phyloP scores from a whole-genome alignment of 305 asterid genomes.

The Euphrasia arctica region DNA sequence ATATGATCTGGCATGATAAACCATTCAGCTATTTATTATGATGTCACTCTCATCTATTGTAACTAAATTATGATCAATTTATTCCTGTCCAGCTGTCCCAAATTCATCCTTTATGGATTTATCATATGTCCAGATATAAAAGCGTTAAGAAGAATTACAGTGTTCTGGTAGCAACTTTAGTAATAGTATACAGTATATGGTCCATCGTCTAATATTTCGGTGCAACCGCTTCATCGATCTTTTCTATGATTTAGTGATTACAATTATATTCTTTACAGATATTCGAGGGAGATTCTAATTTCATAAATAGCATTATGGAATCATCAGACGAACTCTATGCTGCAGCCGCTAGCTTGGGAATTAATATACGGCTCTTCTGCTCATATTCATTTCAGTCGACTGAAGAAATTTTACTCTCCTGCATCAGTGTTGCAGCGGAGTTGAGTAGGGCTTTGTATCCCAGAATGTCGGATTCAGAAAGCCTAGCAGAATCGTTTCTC shows the following conservation, averaged over 20 bases:
- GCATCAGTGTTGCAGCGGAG: constrained; percentile 60
- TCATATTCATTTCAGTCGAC: constrained; percentile 85
- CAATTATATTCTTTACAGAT: constrained; percentile 49
- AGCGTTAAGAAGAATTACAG: constrained; percentile 18
- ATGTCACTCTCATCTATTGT: constrained; percentile 17
- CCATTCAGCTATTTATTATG: constrained; percentile 17
- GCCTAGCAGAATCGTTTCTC: constrained; percentile 89
- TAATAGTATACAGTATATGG: constrained; percentile 7
- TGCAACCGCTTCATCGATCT: constrained; percentile 17
- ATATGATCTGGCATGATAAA: constrained; percentile 13
- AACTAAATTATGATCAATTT: constrained; percentile 2
- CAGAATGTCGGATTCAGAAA: constrained; percentile 77
- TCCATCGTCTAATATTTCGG: constrained; percentile 16
- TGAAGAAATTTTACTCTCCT: constrained; percentile 75
- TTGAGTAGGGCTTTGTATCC: constrained; percentile 55
- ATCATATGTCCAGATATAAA: constrained; percentile 21
- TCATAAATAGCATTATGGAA: constrained; percentile 76
- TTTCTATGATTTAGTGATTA: constrained; percentile 29
- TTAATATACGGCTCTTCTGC: constrained; percentile 74
- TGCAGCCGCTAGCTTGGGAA: constrained; percentile 93
- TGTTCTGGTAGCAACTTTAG: constrained; percentile 22
- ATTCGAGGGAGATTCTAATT: constrained; percentile 83
- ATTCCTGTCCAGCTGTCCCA: constrained; percentile 13
- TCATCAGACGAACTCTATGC: constrained; percentile 96
- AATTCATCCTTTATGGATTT: background rate